phyloP scores from a whole-genome alignment of 352 stramenopile genomes.

The Lagenidium sp. region DNA sequence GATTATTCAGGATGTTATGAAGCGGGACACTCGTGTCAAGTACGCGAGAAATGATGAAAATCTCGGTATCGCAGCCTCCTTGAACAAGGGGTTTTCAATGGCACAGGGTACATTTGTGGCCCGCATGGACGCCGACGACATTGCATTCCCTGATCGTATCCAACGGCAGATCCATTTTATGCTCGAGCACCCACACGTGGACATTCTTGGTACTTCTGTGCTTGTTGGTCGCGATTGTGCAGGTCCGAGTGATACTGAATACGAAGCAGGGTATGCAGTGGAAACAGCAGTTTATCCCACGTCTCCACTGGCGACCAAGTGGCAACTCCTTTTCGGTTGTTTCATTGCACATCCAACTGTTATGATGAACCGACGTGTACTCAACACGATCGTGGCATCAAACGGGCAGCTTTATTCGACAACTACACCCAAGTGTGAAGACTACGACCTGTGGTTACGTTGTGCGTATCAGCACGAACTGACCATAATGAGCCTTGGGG shows the following conservation, averaged over 20 bases:
- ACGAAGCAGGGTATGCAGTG: not conserved
- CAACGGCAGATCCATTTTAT: constrained; percentile 39
- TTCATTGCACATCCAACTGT: constrained; percentile 71
- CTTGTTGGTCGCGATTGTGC: constrained; percentile 14
- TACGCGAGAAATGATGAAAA: constrained; percentile 34
- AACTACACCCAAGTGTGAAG: constrained; percentile 32
- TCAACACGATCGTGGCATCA: constrained; percentile 19
- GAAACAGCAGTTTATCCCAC: constrained; percentile 38
- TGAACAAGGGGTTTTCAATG: constrained; percentile 59
- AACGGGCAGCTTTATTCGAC: constrained; percentile 32
- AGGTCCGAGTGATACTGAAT: not conserved
- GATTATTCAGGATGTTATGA: constrained; percentile 39
- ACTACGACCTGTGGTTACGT: constrained; percentile 81
- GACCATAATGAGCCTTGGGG: constrained; percentile 37
- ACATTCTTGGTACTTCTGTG: constrained; percentile 30
- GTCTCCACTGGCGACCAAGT: constrained; percentile 43
- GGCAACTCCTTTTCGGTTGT: constrained; percentile 75
- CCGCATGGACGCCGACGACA: constrained; percentile 84
- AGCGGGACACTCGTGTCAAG: constrained; percentile 20
- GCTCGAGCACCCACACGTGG: constrained; percentile 21
- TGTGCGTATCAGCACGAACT: constrained; percentile 25
- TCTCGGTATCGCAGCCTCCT: constrained; percentile 45
- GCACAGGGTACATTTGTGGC: constrained; percentile 46
- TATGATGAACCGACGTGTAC: constrained; percentile 49
- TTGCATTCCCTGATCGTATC: constrained; percentile 48